Base-by-base conservation (phyloP, 2,329 filamentous ascomycete genomes). In the Chaetomium globosum region DNA sequence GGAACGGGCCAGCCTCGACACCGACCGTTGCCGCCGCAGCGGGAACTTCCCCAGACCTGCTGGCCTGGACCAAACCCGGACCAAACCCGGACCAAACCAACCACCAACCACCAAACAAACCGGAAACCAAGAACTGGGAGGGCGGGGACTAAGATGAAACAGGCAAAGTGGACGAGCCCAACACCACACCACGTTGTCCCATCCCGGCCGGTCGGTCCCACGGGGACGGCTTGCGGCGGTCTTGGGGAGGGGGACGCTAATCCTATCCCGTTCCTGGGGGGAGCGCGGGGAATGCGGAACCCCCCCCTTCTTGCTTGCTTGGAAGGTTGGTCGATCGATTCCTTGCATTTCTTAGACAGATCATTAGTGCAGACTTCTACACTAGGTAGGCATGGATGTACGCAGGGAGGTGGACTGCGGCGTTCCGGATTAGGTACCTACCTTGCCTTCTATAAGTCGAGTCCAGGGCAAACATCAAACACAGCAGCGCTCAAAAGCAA, bases 191-290 rank as follows among this genome's bases (percentile, higher is more conserved):
- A 48, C 46, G 46, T 48, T 48, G n/a, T 6, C 21, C 7, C 19
- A 23, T 48, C 46, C 46, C 46, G 46, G n/a, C 12, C 46, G n/a
- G n/a, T 48, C 43, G 43, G 43, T 48, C 21, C n/a, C 43, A 7
- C 26, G 13, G 51, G 23, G 16, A 36, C 60, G 60, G 60, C 28
- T 62, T 56, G 52, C 60, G 19, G 7, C 60, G 60, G 60, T 48
- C 52, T 62, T 62, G 60, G 52, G 36, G 31, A 31, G 10, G 16
- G 26, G 12, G 13, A 39, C 33, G 33, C 33, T 36, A 36, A 36
- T 36, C 31, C 21, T 53, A 54, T 60, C 31, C 31, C 23, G 31
- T 53, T 12, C 46, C 53, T 31, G 16, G 23, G 53, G 4, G 53
- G 4, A 36, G 21, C 23, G 46, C 46, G 9, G 12, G 46, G n/a